These are phyloP conservation scores for Pisolithus albus DNA, from an alignment of 768 basidiomycete species.

Conservation along the genomic window DNA sequence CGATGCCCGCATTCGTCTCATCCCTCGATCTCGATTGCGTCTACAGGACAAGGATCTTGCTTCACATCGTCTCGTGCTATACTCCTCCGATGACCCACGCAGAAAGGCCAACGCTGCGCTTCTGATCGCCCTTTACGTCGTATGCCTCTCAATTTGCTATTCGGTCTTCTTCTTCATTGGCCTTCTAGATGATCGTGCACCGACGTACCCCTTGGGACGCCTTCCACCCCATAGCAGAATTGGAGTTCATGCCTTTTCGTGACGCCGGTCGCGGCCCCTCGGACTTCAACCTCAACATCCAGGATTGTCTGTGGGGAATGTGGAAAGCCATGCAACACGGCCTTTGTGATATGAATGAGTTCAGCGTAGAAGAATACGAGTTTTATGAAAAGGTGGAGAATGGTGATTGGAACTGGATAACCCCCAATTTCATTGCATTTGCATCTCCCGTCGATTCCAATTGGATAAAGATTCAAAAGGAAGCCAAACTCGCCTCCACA, in stretches of 20 bases:
- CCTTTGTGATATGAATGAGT: conserved; percentile 90
- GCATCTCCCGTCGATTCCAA: conserved; percentile 81
- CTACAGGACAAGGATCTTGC: conserved; percentile 65
- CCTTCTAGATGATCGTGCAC: conserved; percentile 81
- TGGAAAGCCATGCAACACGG: conserved; percentile 90
- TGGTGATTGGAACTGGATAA: conserved; percentile 95
- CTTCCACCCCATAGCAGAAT: conserved; percentile 85
- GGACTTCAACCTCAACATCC: conserved; percentile 89
- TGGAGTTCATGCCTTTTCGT: conserved; percentile 92
- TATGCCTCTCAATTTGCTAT: conserved; percentile 35
- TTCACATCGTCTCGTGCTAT: conserved; percentile 76
- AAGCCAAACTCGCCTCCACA: conserved; percentile 38
- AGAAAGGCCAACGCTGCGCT: conserved; percentile 91
- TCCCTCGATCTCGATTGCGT: conserved; percentile 12
- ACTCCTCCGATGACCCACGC: conserved; percentile 79
- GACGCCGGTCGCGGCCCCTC: conserved; percentile 91
- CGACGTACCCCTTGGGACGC: conserved; percentile 89
- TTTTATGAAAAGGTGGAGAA: conserved; percentile 94
- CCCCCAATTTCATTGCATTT: conserved; percentile 88
- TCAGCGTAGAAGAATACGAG: conserved; percentile 89
- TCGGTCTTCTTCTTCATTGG: conserved; percentile 14
- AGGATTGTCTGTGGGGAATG: conserved; percentile 84
- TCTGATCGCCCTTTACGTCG: conserved; percentile 89
- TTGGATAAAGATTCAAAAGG: conserved; percentile 75
- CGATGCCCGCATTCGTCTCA: conserved; percentile 21